Evolutionary conservation across 805 yeast species (phyloP), one percentile per base, ranked within the genome.

Genomic region (Suhomyces emberorum): DNA sequence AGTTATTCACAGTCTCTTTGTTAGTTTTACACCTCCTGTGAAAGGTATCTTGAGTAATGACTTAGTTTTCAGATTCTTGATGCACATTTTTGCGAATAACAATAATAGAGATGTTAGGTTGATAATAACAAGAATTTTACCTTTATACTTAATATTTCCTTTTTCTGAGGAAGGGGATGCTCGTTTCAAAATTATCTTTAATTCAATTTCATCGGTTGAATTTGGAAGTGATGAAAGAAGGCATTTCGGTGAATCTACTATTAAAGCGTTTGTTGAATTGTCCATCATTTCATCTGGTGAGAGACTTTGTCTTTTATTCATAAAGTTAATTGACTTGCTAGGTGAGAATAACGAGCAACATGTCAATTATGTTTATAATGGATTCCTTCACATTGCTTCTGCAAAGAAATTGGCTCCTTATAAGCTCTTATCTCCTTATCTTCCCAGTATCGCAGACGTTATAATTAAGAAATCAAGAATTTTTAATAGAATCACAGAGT

Each of bases 401-500:
- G 65, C 76, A 1, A 75, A 76, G 46, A 59, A 67, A 1, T 61
- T 75, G 23, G 77, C 95, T 0, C 81, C 95, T 0, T 88, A 91
- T 76, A 86, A 83, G 53, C 59, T 91, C 10, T 63, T 88, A 15
- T 77, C 85, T 6, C 95, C 96, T 0, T 85, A 77, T 42, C 71
- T 93, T 49, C 88, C 91, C 2, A 74, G 81, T 23, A 67, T 88
- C 6, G 74, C 89, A 25, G 74, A 78, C 28, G 72, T 73, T 16
- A 69, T 87, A 12, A 79, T 87, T 3, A 76, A 76, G 43, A 74
- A 74, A 37, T 77, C 80, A 0, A 61, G 69, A 4, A 63, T 84
- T 36, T 71, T 87, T 18, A 66, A 67, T 17, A 72, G 76, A 39
- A 66, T 91, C 12, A 76, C 88, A 5, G 79, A 77, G 18, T 63